Evolutionary conservation across 1,139 yeast genomes (phyloP), one percentile per base, ranked within the genome.

Genomic region (Kodamaea sp.): DNA sequence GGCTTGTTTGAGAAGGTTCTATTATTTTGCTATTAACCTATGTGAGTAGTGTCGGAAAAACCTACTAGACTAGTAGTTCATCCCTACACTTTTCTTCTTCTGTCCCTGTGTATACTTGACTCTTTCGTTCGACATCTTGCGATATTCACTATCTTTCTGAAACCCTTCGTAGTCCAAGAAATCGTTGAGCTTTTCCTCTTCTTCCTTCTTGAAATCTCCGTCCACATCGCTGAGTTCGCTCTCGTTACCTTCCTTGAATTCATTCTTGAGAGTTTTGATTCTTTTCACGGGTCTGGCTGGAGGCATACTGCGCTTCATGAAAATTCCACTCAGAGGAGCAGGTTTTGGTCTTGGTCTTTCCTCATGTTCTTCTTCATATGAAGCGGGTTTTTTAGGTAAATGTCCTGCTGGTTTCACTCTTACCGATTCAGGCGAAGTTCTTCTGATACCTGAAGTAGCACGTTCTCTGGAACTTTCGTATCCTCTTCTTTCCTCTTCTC

Each of bases 171-270:
- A 38, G 26, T 41, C 44, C 29, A 44, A 37, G 26, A 43, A 45
- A 14, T 34, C 30, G 18, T 42, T 43, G 21, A 43, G 36, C 19
- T 42, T 37, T 20, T 46, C 47, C 25, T 49, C 48, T 12, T 46
- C 48, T 20, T 47, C 52, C 16, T 44, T 44, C 20, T 40, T 41
- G 20, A 46, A 36, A n/a, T 50, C 50, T 8, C 43, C 50, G 16
- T 53, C 59, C 22, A 50, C 45, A 22, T 55, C 60, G 19, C 56
- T 55, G 24, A 55, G 37, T 24, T 55, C 60, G 32, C 58, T 51
- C 1, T 54, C 60, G 22, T 38, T 41, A 9, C 42, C 48, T 6
- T 47, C 48, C 9, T 37, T 39, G 3, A 20, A 2, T 2, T 37
- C 41, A 18, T 23, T 32, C 23, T 30, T 26, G n/a, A 37, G 24